phyloP scores from a whole-genome alignment of 192 early-diverging fungal species.

The Coemansia sp. region DNA sequence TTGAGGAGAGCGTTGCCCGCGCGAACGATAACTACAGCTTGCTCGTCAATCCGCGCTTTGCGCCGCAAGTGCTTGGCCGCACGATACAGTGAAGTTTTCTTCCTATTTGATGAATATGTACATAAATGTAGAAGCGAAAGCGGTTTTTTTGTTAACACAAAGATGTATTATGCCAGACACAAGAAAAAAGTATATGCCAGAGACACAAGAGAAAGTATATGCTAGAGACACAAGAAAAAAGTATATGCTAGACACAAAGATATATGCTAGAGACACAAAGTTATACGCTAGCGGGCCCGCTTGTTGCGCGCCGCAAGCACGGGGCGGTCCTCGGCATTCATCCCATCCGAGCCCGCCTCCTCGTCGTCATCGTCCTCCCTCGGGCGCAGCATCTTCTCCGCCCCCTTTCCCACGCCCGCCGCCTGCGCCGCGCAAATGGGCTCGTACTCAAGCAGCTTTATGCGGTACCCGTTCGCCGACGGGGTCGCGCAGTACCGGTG shows the following conservation, averaged over 20 bases:
- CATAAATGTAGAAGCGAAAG: too few species aligned
- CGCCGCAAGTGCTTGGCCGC: conserved; percentile 14
- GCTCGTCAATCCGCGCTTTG: conserved; percentile 35
- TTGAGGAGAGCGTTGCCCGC: conserved; percentile 12
- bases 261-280: too few species aligned
- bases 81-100: background rate
- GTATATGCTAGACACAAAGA: background rate
- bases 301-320: conserved; percentile 13
- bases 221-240: too few species aligned
- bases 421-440: conserved; percentile 33
- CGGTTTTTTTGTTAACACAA: too few species aligned
- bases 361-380: conserved; percentile 31
- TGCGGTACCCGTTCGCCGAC: conserved; percentile 37
- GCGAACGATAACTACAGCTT: conserved; percentile 25
- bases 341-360: background rate
- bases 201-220: background rate
- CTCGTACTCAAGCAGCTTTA: conserved; percentile 48
- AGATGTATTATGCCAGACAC: too few species aligned
- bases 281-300: conserved; percentile 11
- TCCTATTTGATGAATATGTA: background rate
- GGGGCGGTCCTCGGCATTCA: background rate
- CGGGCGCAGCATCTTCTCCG: conserved; percentile 10
- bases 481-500: conserved; percentile 71
- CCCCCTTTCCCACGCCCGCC: background rate
- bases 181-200: background rate